Evolutionary conservation across 345 rosid genomes (phyloP).

Genomic region (Syzygium aromaticum): DNA sequence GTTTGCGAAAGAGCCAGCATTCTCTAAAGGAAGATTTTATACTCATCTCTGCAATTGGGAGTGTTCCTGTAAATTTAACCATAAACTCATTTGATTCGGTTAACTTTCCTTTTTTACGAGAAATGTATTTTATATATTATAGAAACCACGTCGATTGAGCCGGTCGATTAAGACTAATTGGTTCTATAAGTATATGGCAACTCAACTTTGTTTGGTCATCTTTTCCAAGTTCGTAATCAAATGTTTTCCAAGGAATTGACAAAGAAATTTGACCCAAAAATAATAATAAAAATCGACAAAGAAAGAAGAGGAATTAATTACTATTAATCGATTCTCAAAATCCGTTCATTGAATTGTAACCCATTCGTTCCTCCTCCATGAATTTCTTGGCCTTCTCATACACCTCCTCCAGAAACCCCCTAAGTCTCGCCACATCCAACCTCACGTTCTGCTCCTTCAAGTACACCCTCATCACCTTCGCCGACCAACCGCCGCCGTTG

Average conservation of each 20-base stretch:
- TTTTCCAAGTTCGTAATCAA: not conserved
- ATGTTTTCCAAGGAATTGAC: not conserved
- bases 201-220: not conserved
- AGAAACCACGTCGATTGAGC: no score
- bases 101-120: no score
- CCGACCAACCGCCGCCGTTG: not conserved
- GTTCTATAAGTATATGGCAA: not conserved
- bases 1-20: not conserved
- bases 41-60: not conserved
- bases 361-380: slow-evolving; percentile 7
- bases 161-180: not conserved
- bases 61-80: not conserved
- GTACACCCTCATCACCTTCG: slow-evolving; percentile 7
- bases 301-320: not conserved
- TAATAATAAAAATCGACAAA: no score
- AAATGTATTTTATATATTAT: no score
- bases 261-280: no score
- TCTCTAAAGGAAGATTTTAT: not conserved
- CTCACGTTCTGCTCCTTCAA: slow-evolving; percentile 19
- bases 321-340: no score
- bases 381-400: slow-evolving; percentile 8
- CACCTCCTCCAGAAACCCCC: not conserved
- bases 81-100: not conserved
- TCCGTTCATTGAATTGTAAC: not conserved
- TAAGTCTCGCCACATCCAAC: slow-evolving; percentile 6